Evolutionary conservation across 352 stramenopile species (phyloP).

Genomic region (Globisporangium abappressorium): DNA sequence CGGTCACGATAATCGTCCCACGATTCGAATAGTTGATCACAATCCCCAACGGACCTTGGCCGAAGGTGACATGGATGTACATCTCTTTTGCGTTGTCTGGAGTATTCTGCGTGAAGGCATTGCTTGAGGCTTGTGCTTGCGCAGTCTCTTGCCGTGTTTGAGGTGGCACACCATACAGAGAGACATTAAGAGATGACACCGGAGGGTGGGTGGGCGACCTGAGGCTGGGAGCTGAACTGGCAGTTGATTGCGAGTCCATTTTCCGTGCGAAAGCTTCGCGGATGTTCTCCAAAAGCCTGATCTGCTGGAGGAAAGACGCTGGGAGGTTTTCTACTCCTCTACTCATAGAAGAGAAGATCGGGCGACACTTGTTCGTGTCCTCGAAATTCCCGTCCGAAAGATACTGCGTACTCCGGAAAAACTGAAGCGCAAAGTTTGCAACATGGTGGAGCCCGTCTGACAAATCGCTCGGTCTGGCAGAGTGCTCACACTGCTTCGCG

Average conservation of each 20-base stretch:
- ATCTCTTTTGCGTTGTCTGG: conserved; percentile 22
- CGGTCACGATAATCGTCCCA: conserved; percentile 73
- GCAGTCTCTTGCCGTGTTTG: not conserved
- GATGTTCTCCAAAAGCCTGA: conserved; percentile 63
- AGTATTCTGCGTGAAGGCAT: not conserved
- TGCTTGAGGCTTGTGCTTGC: not conserved
- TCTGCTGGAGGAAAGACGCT: conserved; percentile 70
- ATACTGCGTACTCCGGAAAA: conserved; percentile 62
- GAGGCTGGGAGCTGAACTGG: conserved; percentile 11
- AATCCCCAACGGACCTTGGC: conserved; percentile 62
- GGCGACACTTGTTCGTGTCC: conserved; percentile 54
- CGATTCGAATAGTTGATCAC: conserved; percentile 82
- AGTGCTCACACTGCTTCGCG: conserved; percentile 43
- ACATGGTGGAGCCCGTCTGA: conserved; percentile 68
- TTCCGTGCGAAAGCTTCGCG: conserved; percentile 36
- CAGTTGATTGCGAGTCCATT: conserved; percentile 10
- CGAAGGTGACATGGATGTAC: conserved; percentile 68
- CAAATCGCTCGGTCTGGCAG: conserved; percentile 46
- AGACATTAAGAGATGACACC: conserved; percentile 1
- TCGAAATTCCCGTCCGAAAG: conserved; percentile 56
- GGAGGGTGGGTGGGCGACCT: conserved; percentile 6
- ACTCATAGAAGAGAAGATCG: conserved; percentile 41
- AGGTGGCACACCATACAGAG: conserved; percentile 5
- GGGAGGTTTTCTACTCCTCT: conserved; percentile 52
- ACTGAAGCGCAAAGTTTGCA: conserved; percentile 76